Base-by-base conservation (phyloP, 2,329 filamentous ascomycete genomes). In the Dactylonectria estremocensis region DNA sequence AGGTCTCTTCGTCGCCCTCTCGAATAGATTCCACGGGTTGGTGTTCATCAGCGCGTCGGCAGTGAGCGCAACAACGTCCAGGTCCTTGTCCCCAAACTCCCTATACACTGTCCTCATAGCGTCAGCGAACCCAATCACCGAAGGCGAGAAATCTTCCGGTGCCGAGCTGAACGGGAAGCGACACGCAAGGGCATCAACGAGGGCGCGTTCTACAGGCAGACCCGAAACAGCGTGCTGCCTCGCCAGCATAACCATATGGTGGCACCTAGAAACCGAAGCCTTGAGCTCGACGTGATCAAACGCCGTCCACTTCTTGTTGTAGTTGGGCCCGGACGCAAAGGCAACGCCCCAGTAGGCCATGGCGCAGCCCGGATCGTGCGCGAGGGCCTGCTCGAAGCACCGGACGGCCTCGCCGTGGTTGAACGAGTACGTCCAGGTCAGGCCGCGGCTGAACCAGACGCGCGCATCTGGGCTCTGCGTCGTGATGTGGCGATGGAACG, bases 381-480 rank as follows among this genome's bases (percentile, higher is more conserved):
- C 68, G 18, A 86, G 82, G 5, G 83, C 85, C 37, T 80, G 76
- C 59, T 84, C 76, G 67, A 87, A 89, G 73, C 86, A 88, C 37
- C 72, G 70, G 14, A 80, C 81, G 1, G 87, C 85, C 76, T 90
- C 89, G 69, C 86, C 85, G 70, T 90, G 88, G 67, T 90, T 90
- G 79, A 90, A 91, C 5, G 80, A 86, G 75, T 89, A 90, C n/a
- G 80, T 82, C 88, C 89, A 91, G 18, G 84, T 78, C 13, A 90
- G 77, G 4, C 86, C 89, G 8, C 87, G 84, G 71, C 89, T 80
- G 74, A 90, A 94, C 92, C 92, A 95, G 7, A 72, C 81, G 74
- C 92, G 89, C 1, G 60, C 53, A 18, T 70, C 60, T 2, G 43
- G 35, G 22, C 56, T 58, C 4, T 6, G 18, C 2, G 70, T 64